These are phyloP conservation scores for Eucalyptus melliodora DNA, from an alignment of 345 rosid species.

Conservation along the genomic window DNA sequence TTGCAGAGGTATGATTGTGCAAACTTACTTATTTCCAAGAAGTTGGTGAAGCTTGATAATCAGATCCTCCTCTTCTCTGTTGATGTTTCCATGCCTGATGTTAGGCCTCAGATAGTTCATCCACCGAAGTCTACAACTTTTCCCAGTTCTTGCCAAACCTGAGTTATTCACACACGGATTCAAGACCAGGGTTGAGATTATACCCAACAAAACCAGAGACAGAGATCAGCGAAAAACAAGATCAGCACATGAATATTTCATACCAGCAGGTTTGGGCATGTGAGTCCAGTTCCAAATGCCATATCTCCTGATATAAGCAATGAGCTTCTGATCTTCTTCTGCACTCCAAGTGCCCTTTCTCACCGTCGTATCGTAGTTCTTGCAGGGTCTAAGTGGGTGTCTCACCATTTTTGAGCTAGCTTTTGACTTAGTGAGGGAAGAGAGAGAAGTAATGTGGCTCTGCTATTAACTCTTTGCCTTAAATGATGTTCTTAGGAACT, in stretches of 20 bases:
- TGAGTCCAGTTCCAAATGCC: slow-evolving; percentile 3
- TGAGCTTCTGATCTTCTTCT: not conserved
- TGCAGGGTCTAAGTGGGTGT: not conserved
- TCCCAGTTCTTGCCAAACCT: slow-evolving; percentile 1
- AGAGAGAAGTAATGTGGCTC: not conserved
- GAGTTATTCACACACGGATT: not conserved
- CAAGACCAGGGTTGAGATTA: not conserved
- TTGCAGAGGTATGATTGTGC: not conserved
- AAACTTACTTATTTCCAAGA: not conserved
- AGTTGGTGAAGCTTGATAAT: not conserved
- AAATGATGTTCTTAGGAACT: not conserved
- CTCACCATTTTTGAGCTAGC: not conserved
- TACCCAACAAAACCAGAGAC: not conserved
- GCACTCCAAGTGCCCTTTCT: not conserved
- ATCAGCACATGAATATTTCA: not conserved
- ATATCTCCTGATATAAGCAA: not conserved
- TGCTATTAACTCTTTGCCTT: not conserved
- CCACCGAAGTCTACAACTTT: slow-evolving; percentile 8
- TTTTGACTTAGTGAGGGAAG: not conserved
- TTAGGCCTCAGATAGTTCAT: slow-evolving; percentile 1
- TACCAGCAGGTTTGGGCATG: not conserved
- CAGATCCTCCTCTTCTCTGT: not conserved
- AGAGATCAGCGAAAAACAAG: not conserved
- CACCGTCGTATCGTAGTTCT: not conserved
- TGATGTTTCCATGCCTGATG: not conserved